A percentile compares a stretch with the other conserved stretches of the same genome.
Evolutionary conservation across 192 early-diverging fungal genomes (phyloP).

Genomic region (Paraglomus brasilianum): DNA sequence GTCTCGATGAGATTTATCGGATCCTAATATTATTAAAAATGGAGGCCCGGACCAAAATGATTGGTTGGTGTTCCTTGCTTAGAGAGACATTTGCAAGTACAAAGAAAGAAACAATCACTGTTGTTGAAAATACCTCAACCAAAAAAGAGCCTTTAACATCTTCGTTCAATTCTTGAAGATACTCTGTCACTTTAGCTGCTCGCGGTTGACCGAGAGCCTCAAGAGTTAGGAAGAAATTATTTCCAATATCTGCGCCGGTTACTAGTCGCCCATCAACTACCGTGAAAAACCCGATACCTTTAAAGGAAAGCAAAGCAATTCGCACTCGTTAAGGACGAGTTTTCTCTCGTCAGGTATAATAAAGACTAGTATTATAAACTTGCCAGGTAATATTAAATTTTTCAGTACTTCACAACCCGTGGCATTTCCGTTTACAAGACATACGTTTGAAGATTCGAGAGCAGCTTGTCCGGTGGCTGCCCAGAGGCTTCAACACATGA

Average conservation of each 20-base stretch:
- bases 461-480: conserved; percentile 84
- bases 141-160: conserved; percentile 70
- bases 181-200: conserved; percentile 58
- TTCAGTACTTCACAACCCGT: conserved; percentile 91
- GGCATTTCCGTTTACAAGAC: conserved; percentile 80
- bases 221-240: conserved; percentile 90
- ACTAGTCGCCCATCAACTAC: conserved; percentile 77
- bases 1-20: conserved; percentile 48
- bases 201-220: conserved; percentile 63
- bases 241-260: conserved; percentile 67
- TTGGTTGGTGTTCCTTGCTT: too few species aligned
- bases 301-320: not conserved
- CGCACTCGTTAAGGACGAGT: not conserved
- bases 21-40: conserved; percentile 38
- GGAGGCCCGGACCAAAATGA: too few species aligned
- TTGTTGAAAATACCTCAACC: conserved; percentile 58
- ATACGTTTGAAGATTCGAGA: conserved; percentile 80
- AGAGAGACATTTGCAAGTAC: too few species aligned
- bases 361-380: not conserved
- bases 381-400: conserved; percentile 94
- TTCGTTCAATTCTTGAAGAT: conserved; percentile 85
- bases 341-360: not conserved
- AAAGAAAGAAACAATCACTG: too few species aligned
- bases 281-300: conserved; percentile 88
- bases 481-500: conserved; percentile 89